Conservation (phyloP, 768 basidiomycete species). For the Amanita jacksonii region DNA sequence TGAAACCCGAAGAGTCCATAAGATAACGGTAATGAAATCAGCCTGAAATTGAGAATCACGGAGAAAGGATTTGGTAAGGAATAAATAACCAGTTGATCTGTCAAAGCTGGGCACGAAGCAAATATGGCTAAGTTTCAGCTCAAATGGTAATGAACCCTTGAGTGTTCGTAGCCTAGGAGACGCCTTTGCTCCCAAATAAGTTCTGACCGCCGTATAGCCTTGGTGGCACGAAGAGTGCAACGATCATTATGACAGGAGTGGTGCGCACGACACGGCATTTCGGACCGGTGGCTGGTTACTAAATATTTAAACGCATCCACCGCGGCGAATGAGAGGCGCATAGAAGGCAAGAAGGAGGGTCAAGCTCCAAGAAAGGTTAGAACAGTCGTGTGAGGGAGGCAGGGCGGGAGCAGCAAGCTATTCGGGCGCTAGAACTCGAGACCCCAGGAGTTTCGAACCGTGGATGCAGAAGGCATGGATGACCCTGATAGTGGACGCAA, state of each 20-base stretch:
- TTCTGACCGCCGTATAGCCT: neutral
- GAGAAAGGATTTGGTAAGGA: too few species aligned
- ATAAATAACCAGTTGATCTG: too few species aligned
- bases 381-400: neutral
- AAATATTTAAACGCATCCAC: conserved; percentile 2
- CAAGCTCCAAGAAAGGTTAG: neutral
- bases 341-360: conserved; percentile 2
- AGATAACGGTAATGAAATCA: too few species aligned
- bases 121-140: too few species aligned
- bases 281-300: conserved; percentile 1
- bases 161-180: neutral
- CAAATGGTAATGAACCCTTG: too few species aligned
- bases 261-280: neutral
- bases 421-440: conserved; percentile 1
- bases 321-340: conserved; percentile 2
- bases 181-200: too few species aligned
- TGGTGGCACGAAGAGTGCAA: conserved; percentile 1
- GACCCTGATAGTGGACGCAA: neutral
- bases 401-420: conserved; percentile 1
- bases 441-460: neutral
- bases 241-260: neutral
- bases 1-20: too few species aligned
- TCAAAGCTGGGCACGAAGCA: too few species aligned
- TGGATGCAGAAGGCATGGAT: neutral
- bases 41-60: too few species aligned